These are phyloP conservation scores for Torulaspora globosa DNA, from an alignment of 1,139 yeast species.

Conservation along the genomic window DNA sequence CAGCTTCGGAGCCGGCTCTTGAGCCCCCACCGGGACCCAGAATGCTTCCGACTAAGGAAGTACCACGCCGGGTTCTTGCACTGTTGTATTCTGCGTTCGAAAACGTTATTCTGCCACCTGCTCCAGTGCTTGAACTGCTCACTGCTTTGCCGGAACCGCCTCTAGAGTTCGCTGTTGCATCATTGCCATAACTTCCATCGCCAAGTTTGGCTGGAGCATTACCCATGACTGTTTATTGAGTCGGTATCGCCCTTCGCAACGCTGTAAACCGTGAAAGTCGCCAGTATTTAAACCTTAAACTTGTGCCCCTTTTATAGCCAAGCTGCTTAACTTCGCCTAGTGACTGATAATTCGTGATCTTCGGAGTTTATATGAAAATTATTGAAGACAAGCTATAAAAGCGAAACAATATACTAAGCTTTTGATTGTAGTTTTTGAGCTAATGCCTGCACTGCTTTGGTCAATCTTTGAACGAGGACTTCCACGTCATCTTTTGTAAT, in stretches of 20 bases:
- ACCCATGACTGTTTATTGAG: conserved; percentile 9
- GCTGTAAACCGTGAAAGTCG: not conserved
- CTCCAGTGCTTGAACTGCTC: conserved; percentile 8
- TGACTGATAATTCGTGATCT: not conserved
- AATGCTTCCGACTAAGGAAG: conserved; percentile 28
- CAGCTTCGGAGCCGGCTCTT: conserved; percentile 17
- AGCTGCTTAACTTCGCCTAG: not conserved
- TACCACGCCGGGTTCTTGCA: conserved; percentile 24
- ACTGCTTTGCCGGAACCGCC: conserved; percentile 6
- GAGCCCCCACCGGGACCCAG: conserved; percentile 20
- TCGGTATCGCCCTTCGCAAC: not conserved
- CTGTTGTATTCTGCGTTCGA: conserved; percentile 6
- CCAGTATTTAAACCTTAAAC: not conserved
- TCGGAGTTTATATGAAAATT: conserved; percentile 3
- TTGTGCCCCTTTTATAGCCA: conserved; percentile 3
- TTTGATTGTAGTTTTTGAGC: conserved; percentile 18
- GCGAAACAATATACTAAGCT: conserved; percentile 4
- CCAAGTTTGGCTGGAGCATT: conserved; percentile 14
- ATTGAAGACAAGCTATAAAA: not conserved
- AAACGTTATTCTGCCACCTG: conserved; percentile 6
- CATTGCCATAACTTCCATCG: conserved; percentile 10
- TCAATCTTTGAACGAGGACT: conserved; percentile 38
- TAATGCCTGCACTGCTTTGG: conserved; percentile 16
- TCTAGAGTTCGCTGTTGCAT: conserved; percentile 7
- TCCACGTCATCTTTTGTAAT: conserved; percentile 47